These are phyloP conservation scores for Penicillium sp. DNA, from an alignment of 2,329 filamentous ascomycete species.

Conservation along the genomic window DNA sequence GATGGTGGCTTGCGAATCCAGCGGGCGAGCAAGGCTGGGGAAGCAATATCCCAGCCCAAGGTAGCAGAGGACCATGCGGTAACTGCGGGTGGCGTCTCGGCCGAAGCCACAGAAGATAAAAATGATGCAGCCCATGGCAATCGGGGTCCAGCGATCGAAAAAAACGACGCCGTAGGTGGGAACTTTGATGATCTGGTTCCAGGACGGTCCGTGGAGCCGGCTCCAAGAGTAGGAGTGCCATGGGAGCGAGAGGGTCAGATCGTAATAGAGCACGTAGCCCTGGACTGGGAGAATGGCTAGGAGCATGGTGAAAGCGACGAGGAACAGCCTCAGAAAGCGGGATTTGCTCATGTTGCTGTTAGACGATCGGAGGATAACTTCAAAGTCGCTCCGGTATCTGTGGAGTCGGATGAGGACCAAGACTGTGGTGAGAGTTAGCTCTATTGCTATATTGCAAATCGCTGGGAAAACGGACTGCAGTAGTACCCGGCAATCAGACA, in stretches of 20 bases:
- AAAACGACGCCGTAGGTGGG: constrained; percentile 46
- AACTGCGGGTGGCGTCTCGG: constrained; percentile 57
- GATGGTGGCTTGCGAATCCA: constrained; percentile 13
- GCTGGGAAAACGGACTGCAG: constrained; percentile 54
- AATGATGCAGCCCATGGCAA: constrained; percentile 53
- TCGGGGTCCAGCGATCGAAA: constrained; percentile 58
- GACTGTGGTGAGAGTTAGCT: constrained; percentile 40
- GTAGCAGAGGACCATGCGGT: constrained; percentile 46
- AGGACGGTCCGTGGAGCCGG: constrained; percentile 51
- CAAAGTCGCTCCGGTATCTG: constrained; percentile 59
- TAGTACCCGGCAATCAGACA: constrained; percentile 55
- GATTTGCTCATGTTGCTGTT: constrained; percentile 55
- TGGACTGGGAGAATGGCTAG: constrained; percentile 54
- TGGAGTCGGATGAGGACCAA: constrained; percentile 60
- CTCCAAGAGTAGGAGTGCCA: constrained; percentile 54
- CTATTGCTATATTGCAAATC: neutral
- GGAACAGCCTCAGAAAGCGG: constrained; percentile 57
- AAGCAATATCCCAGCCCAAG: constrained; percentile 42
- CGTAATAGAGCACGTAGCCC: constrained; percentile 50
- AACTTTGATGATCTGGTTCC: constrained; percentile 50
- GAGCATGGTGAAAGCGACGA: constrained; percentile 54
- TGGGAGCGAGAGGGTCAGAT: constrained; percentile 36
- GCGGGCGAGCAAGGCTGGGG: constrained; percentile 21
- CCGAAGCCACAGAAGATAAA: constrained; percentile 67
- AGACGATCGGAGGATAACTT: constrained; percentile 52